Percentiles rank a stretch among this genome's conserved stretches.
These are phyloP conservation scores for Fusarium hainanense DNA, from an alignment of 2,329 filamentous ascomycete species.

Conservation along the genomic window DNA sequence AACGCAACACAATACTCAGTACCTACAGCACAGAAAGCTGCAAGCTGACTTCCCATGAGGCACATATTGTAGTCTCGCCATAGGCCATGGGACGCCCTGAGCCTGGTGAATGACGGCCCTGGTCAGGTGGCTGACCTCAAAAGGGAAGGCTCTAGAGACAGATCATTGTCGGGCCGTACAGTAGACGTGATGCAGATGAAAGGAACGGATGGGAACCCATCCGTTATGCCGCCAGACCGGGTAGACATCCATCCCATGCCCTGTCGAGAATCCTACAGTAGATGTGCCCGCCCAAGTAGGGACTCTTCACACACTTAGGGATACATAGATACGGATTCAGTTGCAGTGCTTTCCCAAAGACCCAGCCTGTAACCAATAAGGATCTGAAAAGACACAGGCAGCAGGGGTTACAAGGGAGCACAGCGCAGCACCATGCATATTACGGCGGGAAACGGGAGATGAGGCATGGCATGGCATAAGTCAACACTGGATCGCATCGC, in stretches of 20 bases:
- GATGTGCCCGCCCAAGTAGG: conserved; percentile 9
- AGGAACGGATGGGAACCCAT: conserved; percentile 38
- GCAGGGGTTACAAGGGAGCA: conserved; percentile 23
- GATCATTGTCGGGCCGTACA: conserved; percentile 36
- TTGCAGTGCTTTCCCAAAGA: conserved; percentile 24
- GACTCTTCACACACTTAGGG: conserved; percentile 12
- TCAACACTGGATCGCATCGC: conserved; percentile 1
- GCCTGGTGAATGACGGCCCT: conserved; percentile 26
- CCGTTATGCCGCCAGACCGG: conserved; percentile 33
- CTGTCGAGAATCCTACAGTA: conserved; percentile 20
- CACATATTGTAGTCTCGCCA: conserved; percentile 24
- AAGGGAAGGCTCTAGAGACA: conserved; percentile 39
- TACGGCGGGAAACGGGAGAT: conserved; percentile 37
- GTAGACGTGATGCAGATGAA: conserved; percentile 36
- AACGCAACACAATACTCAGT: background rate
- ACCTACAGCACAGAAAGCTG: background rate
- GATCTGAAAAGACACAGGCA: conserved; percentile 1
- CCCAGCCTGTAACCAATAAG: conserved; percentile 21
- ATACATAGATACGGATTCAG: conserved; percentile 12
- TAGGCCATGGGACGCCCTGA: conserved; percentile 32
- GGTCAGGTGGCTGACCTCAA: conserved; percentile 43
- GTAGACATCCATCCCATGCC: conserved; percentile 15
- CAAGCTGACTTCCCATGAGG: background rate
- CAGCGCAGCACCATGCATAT: conserved; percentile 25
- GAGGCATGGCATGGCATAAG: conserved; percentile 27